Evolutionary conservation across 1,284 basidiomycete species (phyloP), one percentile per base, ranked within the genome.

Genomic region (Cutaneotrichosporon sp.): DNA sequence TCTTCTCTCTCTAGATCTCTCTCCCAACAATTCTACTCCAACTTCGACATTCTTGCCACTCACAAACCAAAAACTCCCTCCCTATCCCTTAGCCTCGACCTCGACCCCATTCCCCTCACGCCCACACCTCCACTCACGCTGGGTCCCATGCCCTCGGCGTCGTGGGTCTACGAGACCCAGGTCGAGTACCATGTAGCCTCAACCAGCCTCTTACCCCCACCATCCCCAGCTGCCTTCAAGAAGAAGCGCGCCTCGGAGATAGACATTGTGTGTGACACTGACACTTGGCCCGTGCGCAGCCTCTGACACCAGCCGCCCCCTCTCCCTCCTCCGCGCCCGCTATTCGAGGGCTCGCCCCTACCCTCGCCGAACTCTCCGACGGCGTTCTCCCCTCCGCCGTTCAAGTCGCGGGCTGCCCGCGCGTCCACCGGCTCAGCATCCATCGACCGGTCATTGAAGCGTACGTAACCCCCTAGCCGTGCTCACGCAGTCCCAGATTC

Each of bases 171-270:
- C 55, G 65, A 66, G 56, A 50, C 61, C 8, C 18, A 51, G n/a
- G 58, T 61, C 58, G 65, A 66, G 56, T 66, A 63, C 56, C 55
- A 66, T 62, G 38, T 63, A n/a, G 62, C 50, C 18, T 46, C 55
- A 47, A 34, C 40, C 38, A 22, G 22, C 46, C 36, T 36, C 9
- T 14, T 51, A 13, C 56, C 51, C 4, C 38, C 42, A 8, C 8
- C 55, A 13, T 58, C 56, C 13, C 42, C 36, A 11, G 46, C 13
- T 36, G 11, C 11, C 1, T 30, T 21, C 13, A 57, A 31, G 49
- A 64, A 53, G 59, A 60, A 60, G 58, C 58, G 55, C 11, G 34
- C 51, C 5, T 30, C 51, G 16, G 51, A 31, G 14, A 50, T 51
- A 16, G 32, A 47, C 46, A 38, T 40, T 56, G 55, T 40, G 30